Conservation (phyloP, 805 yeast species). For the Blastobotrys attinorum region DNA sequence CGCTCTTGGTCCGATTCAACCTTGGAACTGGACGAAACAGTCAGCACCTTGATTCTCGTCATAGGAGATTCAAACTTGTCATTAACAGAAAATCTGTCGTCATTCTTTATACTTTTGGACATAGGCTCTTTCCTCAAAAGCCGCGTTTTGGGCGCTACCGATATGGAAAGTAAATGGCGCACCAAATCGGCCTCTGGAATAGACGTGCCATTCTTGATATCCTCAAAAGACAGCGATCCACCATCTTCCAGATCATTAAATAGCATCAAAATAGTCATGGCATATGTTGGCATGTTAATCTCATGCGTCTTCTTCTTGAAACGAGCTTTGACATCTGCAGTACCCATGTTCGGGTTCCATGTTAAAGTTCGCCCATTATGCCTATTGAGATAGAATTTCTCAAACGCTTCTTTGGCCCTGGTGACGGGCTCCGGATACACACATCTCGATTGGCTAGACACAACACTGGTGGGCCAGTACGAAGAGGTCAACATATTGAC, state of each 20-base stretch:
- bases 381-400: slow-evolving; percentile 40
- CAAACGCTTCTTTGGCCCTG: slow-evolving; percentile 38
- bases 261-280: slow-evolving; percentile 69
- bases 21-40: slow-evolving; percentile 42
- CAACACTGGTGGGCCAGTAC: slow-evolving; percentile 57
- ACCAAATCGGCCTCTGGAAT: slow-evolving; percentile 68
- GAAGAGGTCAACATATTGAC: slow-evolving; percentile 52
- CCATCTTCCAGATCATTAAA: slow-evolving; percentile 49
- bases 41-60: slow-evolving; percentile 63
- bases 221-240: slow-evolving; percentile 45
- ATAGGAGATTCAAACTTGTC: slow-evolving; percentile 60
- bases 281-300: slow-evolving; percentile 69
- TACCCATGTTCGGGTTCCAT: slow-evolving; percentile 83
- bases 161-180: slow-evolving; percentile 73
- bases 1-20: slow-evolving; percentile 48
- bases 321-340: slow-evolving; percentile 67
- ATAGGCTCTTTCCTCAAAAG: slow-evolving; percentile 67
- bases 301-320: slow-evolving; percentile 67
- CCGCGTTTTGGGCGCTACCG: slow-evolving; percentile 75
- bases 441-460: slow-evolving; percentile 21
- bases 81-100: slow-evolving; percentile 62
- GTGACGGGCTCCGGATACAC: slow-evolving; percentile 38
- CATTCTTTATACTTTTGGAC: slow-evolving; percentile 58
- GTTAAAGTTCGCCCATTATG: slow-evolving; percentile 52
- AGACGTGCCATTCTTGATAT: slow-evolving; percentile 56